Evolutionary conservation across 179 eudicot species (phyloP), one percentile per base, ranked within the genome.

Genomic region (Gypsophila paniculata): DNA sequence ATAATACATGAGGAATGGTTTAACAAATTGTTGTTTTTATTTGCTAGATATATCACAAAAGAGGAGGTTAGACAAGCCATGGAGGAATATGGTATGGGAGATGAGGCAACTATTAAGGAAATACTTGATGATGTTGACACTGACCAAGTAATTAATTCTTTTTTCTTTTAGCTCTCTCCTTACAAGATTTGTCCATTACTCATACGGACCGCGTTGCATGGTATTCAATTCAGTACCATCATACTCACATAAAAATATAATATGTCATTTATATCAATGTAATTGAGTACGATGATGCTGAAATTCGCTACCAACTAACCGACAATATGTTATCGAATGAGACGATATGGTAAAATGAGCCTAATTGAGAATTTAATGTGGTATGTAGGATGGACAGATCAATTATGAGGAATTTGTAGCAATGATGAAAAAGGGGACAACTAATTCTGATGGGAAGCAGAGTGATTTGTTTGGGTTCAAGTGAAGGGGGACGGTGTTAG

Each of bases 31-130:
- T 29, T 29, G 34, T 29, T 29, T 29, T 29, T 29, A 2, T 17
- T 2, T 18, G 46, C 1, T 42, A 65, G 69, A 21, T 81, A 68
- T 71, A 93, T 93, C 14, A 91, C 98, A 23, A 82, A 92, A 77
- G 98, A 93, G 67, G 98, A 91, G 80, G 84, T 93, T 48, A 84
- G 83, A 78, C 82, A 78, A 7, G 91, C 91, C 10, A 89, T 93
- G 96, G 72, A 87, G 10, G 71, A 86, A 66, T 85, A 84, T 71
- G 95, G 91, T 66, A 93, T 89, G 93, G 98, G 89, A 23, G 97
- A 93, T 59, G 98, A 93, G 42, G 90, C 87, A 75, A 93, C 96
- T 8, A 89, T 91, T 38, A 85, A 93, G 48, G 98, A 93, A 77
- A 79, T 93, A 71, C 78, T 93, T 36, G 73, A 85, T 26, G 98